Base-by-base conservation (phyloP, 176 grass and related monocot species). In the Rhipidocladum racemiflorum region DNA sequence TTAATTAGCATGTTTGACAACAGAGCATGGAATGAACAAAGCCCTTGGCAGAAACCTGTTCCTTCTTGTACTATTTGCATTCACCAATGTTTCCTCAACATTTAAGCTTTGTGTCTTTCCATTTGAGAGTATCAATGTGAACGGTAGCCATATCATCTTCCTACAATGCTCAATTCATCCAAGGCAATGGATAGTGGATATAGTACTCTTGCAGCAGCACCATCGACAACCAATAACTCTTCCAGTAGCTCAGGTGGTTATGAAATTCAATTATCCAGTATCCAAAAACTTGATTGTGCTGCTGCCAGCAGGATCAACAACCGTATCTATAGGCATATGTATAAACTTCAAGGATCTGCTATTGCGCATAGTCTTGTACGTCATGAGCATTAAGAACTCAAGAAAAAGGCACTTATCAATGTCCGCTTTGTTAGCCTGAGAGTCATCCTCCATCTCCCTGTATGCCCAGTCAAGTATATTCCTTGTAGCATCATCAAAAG, bases 341-440 rank as follows among this genome's bases (percentile, higher is more conserved):
- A 7, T 81, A 40, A 71, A 85, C 17, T 85, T 77, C 57, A 48
- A 68, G 27, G 51, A 59, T 89, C 66, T 84, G 65, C 20, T 82
- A 32, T 75, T 87, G 44, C 17, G 40, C 70, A 94, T 77, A 38
- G 84, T 70, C 17, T 78, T 83, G 61, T 81, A 87, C 69, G 86
- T 87, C 48, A n/a, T n/a, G n/a, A n/a, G n/a, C n/a, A n/a, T n/a
- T n/a, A n/a, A n/a, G n/a, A n/a, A n/a, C n/a, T n/a, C n/a, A n/a
- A n/a, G n/a, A n/a, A n/a, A n/a, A n/a, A n/a, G n/a, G n/a, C n/a
- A n/a, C n/a, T n/a, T n/a, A n/a, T n/a, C n/a, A n/a, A n/a, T n/a
- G n/a, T n/a, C n/a, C n/a, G n/a, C n/a, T n/a, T n/a, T n/a, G n/a
- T n/a, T n/a, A n/a, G n/a, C n/a, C n/a, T n/a, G n/a, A n/a, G n/a